phyloP scores from a whole-genome alignment of 495 filamentous ascomycete species.

The Mytilinidion resinicola region DNA sequence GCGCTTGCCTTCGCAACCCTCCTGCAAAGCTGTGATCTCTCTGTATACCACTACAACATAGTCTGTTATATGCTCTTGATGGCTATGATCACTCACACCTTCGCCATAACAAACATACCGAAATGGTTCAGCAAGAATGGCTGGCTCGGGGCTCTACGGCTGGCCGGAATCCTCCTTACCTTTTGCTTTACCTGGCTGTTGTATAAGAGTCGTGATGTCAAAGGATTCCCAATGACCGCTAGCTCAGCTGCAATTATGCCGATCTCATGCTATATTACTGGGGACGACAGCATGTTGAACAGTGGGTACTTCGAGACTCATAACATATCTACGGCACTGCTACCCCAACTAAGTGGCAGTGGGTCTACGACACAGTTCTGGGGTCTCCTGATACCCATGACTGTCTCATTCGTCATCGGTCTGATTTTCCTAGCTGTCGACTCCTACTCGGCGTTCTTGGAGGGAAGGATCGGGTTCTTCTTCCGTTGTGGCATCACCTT shows the following conservation, averaged over 20 bases:
- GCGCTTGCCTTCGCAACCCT: conserved; percentile 1
- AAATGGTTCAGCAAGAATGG: conserved; percentile 5
- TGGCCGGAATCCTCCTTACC: conserved; percentile 1
- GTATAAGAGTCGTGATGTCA: neutral
- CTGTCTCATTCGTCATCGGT: neutral
- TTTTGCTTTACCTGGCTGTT: neutral
- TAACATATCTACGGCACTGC: neutral
- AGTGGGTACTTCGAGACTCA: neutral
- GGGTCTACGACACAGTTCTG: neutral
- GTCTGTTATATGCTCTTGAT: conserved; percentile 13
- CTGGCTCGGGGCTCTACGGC: neutral
- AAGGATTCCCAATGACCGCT: neutral
- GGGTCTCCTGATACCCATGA: neutral
- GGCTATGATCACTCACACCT: conserved; percentile 5
- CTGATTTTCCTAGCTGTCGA: neutral
- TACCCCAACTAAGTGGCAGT: neutral
- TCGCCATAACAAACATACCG: conserved; percentile 8
- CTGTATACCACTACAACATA: conserved; percentile 15
- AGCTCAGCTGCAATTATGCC: neutral
- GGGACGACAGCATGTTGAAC: neutral
- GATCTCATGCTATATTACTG: neutral
- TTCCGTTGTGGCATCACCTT: neutral
- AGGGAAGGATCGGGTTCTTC: conserved; percentile 1
- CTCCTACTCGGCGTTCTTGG: neutral
- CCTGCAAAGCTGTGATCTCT: conserved; percentile 5